Evolutionary conservation across 1,284 basidiomycete species (phyloP).

Genomic region (Leccinum pachyderme): DNA sequence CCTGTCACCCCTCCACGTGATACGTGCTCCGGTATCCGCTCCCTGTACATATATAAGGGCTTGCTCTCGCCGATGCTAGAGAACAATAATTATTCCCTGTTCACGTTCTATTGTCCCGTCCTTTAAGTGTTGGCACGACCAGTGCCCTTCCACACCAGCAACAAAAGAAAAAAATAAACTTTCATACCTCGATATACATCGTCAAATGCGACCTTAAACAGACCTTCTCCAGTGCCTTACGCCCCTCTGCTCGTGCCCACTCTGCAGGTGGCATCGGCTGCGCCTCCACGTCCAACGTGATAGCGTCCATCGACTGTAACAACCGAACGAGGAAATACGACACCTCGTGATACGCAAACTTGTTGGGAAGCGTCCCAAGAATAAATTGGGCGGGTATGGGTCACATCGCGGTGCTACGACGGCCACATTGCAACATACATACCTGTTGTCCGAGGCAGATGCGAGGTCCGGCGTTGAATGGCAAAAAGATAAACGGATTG

Average conservation of each 20-base stretch:
- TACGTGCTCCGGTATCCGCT: no score
- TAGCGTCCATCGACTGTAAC: constrained; percentile 36
- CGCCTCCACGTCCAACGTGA: constrained; percentile 32
- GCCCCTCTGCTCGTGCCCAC: constrained; percentile 24
- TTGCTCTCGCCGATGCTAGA: no score
- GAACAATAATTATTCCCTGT: no score
- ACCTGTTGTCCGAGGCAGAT: constrained; percentile 51
- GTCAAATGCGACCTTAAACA: constrained; percentile 44
- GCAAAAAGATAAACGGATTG: constrained; percentile 46
- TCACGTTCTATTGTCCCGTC: no score
- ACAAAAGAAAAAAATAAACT: rapidly evolving
- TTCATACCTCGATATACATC: constrained; percentile 41
- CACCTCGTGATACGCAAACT: constrained; percentile 43
- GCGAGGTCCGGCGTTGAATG: constrained; percentile 49
- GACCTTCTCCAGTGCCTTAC: constrained; percentile 33
- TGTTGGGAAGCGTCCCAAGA: neutral
- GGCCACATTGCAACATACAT: constrained; percentile 22
- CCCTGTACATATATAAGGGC: no score
- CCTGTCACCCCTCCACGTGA: no score
- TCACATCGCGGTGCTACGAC: neutral
- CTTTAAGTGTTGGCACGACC: no score
- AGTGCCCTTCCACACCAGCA: no score
- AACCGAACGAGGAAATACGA: constrained; percentile 37
- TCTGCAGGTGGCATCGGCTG: constrained; percentile 31
- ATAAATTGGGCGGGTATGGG: neutral